Percentiles rank a stretch among this genome's conserved stretches.
phyloP scores from a whole-genome alignment of 805 yeast species.

The Kazachstania bromeliacearum region DNA sequence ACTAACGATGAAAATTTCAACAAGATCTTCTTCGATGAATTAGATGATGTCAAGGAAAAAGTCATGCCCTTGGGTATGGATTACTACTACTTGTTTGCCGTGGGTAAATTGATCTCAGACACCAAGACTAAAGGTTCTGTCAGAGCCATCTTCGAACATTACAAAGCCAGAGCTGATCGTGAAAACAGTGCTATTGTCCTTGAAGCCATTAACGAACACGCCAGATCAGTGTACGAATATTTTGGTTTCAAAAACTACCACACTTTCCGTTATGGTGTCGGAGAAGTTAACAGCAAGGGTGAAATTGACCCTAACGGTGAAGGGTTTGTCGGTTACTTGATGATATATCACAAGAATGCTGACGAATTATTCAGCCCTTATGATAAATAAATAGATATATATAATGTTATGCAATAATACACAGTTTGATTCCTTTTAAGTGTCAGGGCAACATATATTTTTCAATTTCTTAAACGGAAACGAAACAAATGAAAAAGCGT shows the following conservation, averaged over 20 bases:
- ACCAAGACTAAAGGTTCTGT: slow-evolving; percentile 26
- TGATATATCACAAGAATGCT: no score
- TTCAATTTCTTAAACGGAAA: no score
- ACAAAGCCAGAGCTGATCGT: slow-evolving; percentile 24
- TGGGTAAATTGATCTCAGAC: slow-evolving; percentile 27
- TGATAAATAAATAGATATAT: no score
- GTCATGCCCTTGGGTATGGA: slow-evolving; percentile 22
- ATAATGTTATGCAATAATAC: no score
- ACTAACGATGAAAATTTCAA: slow-evolving; percentile 26
- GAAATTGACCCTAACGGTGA: slow-evolving; percentile 22
- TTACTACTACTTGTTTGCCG: slow-evolving; percentile 26
- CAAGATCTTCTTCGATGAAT: slow-evolving; percentile 21
- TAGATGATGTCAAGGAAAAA: slow-evolving; percentile 13
- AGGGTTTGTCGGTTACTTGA: slow-evolving; percentile 26
- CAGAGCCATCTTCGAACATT: slow-evolving; percentile 23
- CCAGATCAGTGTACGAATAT: slow-evolving; percentile 28
- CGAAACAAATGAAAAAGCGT: no score
- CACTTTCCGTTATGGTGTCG: slow-evolving; percentile 25
- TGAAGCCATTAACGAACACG: slow-evolving; percentile 28
- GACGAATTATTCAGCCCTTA: no score
- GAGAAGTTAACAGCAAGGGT: slow-evolving; percentile 25
- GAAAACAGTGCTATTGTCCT: slow-evolving; percentile 26
- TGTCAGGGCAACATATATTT: no score
- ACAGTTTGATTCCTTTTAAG: no score
- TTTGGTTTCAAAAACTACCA: slow-evolving; percentile 27